Evolutionary conservation across 1,284 basidiomycete genomes (phyloP).

Genomic region (Porphyrellus sp.): DNA sequence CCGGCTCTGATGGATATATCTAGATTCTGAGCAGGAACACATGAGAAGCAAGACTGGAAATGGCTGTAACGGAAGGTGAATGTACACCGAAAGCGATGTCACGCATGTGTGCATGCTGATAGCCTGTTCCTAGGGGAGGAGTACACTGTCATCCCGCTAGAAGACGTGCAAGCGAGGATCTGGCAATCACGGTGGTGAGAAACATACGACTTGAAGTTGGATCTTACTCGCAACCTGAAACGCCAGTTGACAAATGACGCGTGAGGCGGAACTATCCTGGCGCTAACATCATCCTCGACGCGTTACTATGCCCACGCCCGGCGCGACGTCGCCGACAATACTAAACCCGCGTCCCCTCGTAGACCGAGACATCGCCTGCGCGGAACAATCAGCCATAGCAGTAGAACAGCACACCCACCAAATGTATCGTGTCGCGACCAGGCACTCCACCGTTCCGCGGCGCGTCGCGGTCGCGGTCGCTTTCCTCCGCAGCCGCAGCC

Average conservation of each 20-base stretch:
- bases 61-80: background rate
- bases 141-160: too few relatives aligned
- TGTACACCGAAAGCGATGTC: background rate
- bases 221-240: too few relatives aligned
- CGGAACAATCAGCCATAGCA: background rate
- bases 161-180: too few relatives aligned
- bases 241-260: too few relatives aligned
- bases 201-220: too few relatives aligned
- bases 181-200: too few relatives aligned
- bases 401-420: background rate
- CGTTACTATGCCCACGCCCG: background rate
- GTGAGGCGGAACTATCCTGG: too few relatives aligned
- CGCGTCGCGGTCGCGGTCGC: background rate
- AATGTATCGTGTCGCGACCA: background rate
- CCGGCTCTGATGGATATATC: conserved; percentile 12
- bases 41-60: conserved; percentile 11
- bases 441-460: background rate
- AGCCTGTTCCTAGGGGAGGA: background rate
- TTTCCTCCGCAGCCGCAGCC: background rate
- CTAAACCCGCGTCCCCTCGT: background rate
- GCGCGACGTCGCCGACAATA: background rate
- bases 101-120: background rate
- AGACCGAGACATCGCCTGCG: background rate
- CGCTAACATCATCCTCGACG: background rate
- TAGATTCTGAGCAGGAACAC: conserved; percentile 1